A percentile compares a stretch with the other conserved stretches of the same genome.
Evolutionary conservation across 768 basidiomycete species (phyloP).

Genomic region (Chalciporus piperatus): DNA sequence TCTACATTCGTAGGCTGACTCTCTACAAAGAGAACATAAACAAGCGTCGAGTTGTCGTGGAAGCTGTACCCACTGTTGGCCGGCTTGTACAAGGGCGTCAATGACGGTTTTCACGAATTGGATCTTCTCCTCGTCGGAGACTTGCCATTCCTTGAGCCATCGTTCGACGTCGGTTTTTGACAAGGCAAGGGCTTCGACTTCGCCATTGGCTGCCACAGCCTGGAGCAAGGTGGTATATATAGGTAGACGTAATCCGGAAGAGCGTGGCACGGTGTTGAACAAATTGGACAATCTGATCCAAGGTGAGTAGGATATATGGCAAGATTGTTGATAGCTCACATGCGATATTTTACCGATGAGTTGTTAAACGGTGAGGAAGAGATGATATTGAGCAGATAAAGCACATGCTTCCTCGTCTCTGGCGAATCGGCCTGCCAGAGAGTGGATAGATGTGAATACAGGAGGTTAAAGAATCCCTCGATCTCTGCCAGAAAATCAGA

Average conservation of each 20-base stretch:
- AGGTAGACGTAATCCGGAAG: conserved; percentile 58
- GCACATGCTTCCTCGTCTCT: conserved; percentile 52
- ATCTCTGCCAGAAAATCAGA: conserved; percentile 48
- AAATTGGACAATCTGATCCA: conserved; percentile 67
- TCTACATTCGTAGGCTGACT: conserved; percentile 61
- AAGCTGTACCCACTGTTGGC: conserved; percentile 50
- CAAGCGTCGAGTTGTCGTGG: not conserved
- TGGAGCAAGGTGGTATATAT: conserved; percentile 65
- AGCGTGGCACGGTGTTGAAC: conserved; percentile 72
- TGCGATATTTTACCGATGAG: conserved; percentile 66
- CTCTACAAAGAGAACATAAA: conserved; percentile 35
- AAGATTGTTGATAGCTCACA: conserved; percentile 40
- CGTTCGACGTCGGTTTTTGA: conserved; percentile 61
- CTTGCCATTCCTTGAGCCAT: conserved; percentile 76
- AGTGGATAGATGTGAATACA: conserved; percentile 69
- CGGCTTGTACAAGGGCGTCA: conserved; percentile 54
- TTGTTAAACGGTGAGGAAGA: conserved; percentile 52
- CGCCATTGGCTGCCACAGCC: conserved; percentile 56
- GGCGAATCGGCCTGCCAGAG: conserved; percentile 54
- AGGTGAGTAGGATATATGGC: conserved; percentile 2
- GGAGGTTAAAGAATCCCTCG: conserved; percentile 85
- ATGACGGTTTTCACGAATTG: conserved; percentile 64
- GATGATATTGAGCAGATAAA: conserved; percentile 51
- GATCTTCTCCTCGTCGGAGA: conserved; percentile 59
- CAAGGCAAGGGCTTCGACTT: conserved; percentile 60